Conservation (phyloP, 495 filamentous ascomycete genomes). For the Saxophila tyrrhenica region DNA sequence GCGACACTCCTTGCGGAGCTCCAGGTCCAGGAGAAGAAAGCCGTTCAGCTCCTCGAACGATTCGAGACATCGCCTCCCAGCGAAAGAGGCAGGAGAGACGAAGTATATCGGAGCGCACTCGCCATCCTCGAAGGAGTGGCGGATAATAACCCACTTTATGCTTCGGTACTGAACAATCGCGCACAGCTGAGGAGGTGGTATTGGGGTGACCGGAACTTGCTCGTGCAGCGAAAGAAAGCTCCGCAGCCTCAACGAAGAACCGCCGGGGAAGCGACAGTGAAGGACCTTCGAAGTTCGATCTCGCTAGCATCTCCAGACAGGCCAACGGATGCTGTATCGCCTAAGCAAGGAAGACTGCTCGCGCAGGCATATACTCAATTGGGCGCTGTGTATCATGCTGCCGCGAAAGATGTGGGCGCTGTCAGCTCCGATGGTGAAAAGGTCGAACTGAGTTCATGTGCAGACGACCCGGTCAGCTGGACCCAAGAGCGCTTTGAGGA, state of each 20-base stretch:
- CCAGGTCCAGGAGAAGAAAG: conserved; percentile 21
- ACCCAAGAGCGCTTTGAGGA: conserved; percentile 52
- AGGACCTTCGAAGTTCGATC: conserved; percentile 59
- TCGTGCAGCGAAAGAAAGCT: conserved; percentile 19
- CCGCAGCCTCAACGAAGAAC: conserved; percentile 2
- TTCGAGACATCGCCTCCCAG: not conserved
- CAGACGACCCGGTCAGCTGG: conserved; percentile 17
- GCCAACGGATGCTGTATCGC: conserved; percentile 42
- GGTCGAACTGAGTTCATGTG: not conserved
- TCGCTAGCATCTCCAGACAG: conserved; percentile 45
- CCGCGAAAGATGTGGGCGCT: conserved; percentile 37
- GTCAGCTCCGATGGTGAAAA: not conserved
- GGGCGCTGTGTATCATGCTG: conserved; percentile 56
- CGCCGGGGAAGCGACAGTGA: conserved; percentile 32
- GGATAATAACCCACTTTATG: conserved; percentile 50
- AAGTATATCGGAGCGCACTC: conserved; percentile 20
- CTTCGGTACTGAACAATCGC: conserved; percentile 64
- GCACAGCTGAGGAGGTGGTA: conserved; percentile 57
- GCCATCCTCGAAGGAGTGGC: conserved; percentile 44
- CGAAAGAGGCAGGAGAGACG: not conserved
- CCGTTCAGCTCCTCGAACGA: not conserved
- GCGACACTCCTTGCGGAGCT: conserved; percentile 20
- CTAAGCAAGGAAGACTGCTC: conserved; percentile 49
- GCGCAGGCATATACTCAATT: conserved; percentile 66
- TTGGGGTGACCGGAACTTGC: conserved; percentile 40